These are phyloP conservation scores for Pythium folliculosum DNA, from an alignment of 352 stramenopile genomes.

Conservation along the genomic window DNA sequence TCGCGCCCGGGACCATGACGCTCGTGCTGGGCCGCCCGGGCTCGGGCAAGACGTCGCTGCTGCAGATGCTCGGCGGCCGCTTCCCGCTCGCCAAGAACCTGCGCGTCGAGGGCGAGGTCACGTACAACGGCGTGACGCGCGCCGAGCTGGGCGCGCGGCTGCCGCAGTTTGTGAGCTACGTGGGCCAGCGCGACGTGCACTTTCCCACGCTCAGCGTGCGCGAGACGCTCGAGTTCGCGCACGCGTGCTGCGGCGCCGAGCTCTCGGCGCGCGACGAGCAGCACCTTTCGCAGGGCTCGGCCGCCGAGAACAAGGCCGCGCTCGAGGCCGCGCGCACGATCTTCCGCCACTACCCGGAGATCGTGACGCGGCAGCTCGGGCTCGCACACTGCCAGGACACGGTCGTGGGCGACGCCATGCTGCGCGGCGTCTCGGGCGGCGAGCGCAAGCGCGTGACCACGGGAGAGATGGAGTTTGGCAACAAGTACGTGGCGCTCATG, in stretches of 20 bases:
- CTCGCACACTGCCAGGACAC: conserved; percentile 38
- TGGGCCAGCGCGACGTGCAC: conserved; percentile 33
- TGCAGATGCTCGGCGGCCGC: background rate
- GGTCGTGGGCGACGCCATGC: conserved; percentile 44
- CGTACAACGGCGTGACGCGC: conserved; percentile 37
- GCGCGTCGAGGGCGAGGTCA: conserved; percentile 38
- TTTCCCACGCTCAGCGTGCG: conserved; percentile 82
- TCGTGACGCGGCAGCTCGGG: conserved; percentile 33
- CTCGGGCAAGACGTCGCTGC: background rate
- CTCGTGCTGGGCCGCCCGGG: background rate
- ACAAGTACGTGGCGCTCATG: conserved; percentile 65
- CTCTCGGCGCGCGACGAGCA: conserved; percentile 4
- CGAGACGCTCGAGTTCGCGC: conserved; percentile 93
- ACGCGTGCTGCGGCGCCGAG: conserved; percentile 55
- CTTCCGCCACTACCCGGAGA: conserved; percentile 17
- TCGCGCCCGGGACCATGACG: background rate
- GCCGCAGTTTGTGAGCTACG: conserved; percentile 48
- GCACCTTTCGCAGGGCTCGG: conserved; percentile 1
- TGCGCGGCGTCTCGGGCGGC: conserved; percentile 51
- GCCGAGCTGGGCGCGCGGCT: conserved; percentile 38
- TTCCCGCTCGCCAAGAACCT: conserved; percentile 2
- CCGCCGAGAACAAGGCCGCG: conserved; percentile 19
- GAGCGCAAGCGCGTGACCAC: conserved; percentile 69
- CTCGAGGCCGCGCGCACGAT: conserved; percentile 2
- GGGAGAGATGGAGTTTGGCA: conserved; percentile 78